Evolutionary conservation across 768 basidiomycete species (phyloP), one percentile per base, ranked within the genome.

Genomic region (Chalciporus pseudorubinellus): DNA sequence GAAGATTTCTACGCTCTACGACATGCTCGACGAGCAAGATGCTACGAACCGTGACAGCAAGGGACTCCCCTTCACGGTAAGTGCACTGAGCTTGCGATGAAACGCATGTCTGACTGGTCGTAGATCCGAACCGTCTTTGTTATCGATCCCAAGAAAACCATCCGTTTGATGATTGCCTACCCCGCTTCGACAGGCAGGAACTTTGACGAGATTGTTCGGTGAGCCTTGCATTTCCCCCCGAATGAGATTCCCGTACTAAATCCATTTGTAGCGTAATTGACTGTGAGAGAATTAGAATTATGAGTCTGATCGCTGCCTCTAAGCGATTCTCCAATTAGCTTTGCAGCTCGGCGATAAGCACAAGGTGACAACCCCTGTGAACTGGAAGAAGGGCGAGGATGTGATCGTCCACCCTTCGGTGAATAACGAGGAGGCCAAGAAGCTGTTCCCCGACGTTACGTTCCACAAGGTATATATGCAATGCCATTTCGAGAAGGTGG

Each of bases 21-120:
- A 97, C 67, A 98, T 98, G 95, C 79, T 98, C 51, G 97, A 98
- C 69, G 80, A 89, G 66, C 91, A 94, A 71, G 97, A 99, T 72
- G 81, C 86, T 39, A 95, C 93, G 48, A 99, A 92, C 73, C 78
- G 81, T 33, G 89, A 91, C 67, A 74, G 73, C 33, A 92, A 90
- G 70, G 92, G 94, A 42, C 79, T 98, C 39, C 97, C 97, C 19
- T 93, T 98, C 78, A 99, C 97, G 43, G 92, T 85, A 57, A 45
- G 49, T 52, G 50, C 16, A 43, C 22, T 16, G 12, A 31, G 13
- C 18, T 14, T 18, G 34, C 29, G 24, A 21, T 33, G 38, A 22
- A 34, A 34, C 10, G 13, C 24, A 38, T 6, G 18, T 13, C 45
- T 52, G 33, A 57, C 39, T 40, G 48, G 46, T 21, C 40, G 16